Conservation (phyloP, 2,329 filamentous ascomycete species). For the Lecanicillium sp. region DNA sequence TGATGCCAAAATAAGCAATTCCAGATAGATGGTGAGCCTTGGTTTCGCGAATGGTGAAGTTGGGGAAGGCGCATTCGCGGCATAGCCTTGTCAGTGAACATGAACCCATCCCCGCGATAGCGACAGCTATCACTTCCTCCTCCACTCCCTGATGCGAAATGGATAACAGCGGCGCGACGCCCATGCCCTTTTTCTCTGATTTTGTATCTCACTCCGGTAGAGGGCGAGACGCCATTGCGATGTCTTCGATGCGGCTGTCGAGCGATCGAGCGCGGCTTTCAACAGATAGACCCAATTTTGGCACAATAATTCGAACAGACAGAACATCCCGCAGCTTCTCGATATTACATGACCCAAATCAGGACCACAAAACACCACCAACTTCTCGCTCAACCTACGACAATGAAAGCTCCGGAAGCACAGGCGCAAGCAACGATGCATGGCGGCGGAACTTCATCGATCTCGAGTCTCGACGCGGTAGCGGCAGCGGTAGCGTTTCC, state of each 20-base stretch:
- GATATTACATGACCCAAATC: neutral
- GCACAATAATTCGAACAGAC: neutral
- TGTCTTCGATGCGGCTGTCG: neutral
- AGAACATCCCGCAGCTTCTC: neutral
- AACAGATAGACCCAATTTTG: neutral
- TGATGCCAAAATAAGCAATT: no score
- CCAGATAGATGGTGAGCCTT: no score
- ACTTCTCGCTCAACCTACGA: neutral
- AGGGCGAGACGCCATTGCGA: neutral
- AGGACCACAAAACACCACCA: neutral
- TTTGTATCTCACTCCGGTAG: neutral
- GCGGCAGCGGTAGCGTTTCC: no score
- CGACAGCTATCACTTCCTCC: neutral
- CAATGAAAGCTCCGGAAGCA: neutral
- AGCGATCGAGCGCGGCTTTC: no score
- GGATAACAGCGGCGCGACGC: neutral
- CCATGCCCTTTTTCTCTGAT: neutral
- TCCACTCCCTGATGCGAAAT: neutral
- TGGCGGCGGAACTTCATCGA: constrained; percentile 1
- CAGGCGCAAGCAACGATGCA: neutral
- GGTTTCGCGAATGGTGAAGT: no score
- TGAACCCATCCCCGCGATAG: neutral
- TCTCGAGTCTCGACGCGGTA: constrained; percentile 4
- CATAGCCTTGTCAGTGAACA: neutral
- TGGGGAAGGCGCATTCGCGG: neutral